Conservation (phyloP, 1,139 yeast species). For the Arxiozyma bovina region DNA sequence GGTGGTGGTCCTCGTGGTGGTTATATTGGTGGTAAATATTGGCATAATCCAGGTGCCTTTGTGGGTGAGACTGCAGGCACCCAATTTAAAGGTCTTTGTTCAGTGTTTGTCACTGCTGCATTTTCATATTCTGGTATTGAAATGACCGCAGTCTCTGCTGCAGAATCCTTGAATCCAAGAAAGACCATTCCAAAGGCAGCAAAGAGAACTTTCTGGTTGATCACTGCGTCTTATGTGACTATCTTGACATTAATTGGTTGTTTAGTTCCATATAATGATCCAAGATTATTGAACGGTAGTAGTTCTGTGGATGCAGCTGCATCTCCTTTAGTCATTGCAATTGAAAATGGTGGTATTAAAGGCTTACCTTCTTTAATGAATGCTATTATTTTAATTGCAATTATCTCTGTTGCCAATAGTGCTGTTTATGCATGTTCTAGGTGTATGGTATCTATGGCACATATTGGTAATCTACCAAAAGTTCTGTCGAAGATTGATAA, state of each 20-base stretch:
- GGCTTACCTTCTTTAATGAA: conserved; percentile 46
- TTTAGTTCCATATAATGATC: conserved; percentile 56
- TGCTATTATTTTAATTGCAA: conserved; percentile 48
- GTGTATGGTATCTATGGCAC: conserved; percentile 58
- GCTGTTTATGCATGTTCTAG: conserved; percentile 60
- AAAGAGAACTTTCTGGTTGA: conserved; percentile 74
- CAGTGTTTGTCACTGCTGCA: conserved; percentile 48
- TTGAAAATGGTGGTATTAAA: conserved; percentile 40
- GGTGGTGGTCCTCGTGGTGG: conserved; percentile 64
- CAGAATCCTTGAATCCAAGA: conserved; percentile 76
- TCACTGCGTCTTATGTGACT: conserved; percentile 54
- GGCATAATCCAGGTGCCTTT: conserved; percentile 63
- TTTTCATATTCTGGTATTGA: conserved; percentile 55
- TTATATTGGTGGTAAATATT: conserved; percentile 50
- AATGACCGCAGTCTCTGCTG: conserved; percentile 76
- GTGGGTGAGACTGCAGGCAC: conserved; percentile 38
- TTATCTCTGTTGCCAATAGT: conserved; percentile 59
- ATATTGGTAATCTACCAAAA: conserved; percentile 54
- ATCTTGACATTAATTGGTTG: conserved; percentile 56
- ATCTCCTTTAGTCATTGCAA: conserved; percentile 46
- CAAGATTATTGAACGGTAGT: conserved; percentile 39
- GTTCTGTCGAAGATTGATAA: conserved; percentile 51
- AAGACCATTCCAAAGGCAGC: conserved; percentile 60
- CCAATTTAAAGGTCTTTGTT: conserved; percentile 46
- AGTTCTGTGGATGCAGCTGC: conserved; percentile 46